phyloP scores from a whole-genome alignment of 2,329 filamentous ascomycete genomes.

The Bipolaris victoriae region DNA sequence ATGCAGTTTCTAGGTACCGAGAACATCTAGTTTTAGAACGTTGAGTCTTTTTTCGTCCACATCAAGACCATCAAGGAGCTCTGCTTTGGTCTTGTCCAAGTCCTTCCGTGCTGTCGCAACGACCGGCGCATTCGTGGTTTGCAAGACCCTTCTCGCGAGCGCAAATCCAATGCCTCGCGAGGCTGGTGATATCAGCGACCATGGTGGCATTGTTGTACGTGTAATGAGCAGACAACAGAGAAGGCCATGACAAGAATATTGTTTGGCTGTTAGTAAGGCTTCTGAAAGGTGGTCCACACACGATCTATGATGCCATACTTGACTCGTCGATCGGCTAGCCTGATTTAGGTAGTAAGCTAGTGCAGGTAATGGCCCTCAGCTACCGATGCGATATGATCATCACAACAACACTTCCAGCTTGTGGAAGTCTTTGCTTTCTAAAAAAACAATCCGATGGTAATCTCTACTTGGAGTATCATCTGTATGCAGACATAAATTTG shows the following conservation, averaged over 20 bases:
- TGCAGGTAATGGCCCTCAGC: not conserved
- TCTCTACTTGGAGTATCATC: not conserved
- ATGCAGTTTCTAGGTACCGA: slow-evolving; percentile 52
- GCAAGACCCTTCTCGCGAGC: slow-evolving; percentile 63
- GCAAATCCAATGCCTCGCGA: slow-evolving; percentile 69
- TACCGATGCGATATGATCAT: not conserved
- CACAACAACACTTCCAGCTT: not conserved
- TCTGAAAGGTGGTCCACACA: slow-evolving; percentile 17
- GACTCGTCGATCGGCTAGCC: slow-evolving; percentile 29
- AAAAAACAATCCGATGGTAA: not conserved
- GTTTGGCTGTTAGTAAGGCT: slow-evolving; percentile 5
- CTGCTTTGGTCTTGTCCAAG: slow-evolving; percentile 55
- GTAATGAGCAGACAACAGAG: not conserved
- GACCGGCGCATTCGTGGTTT: slow-evolving; percentile 63
- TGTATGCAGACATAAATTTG: not conserved
- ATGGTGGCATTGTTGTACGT: slow-evolving; percentile 50
- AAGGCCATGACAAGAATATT: slow-evolving; percentile 14
- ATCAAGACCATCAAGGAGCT: slow-evolving; percentile 58
- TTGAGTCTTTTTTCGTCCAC: slow-evolving; percentile 57
- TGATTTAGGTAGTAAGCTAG: slow-evolving; percentile 1
- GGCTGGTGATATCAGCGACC: slow-evolving; percentile 62
- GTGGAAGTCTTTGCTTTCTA: not conserved
- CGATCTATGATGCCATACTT: slow-evolving; percentile 45
- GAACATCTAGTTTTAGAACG: slow-evolving; percentile 62
- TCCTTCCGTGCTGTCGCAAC: slow-evolving; percentile 66